Evolutionary conservation across 2,329 filamentous ascomycete species (phyloP).

Genomic region (Stagonosporopsis tanaceti): DNA sequence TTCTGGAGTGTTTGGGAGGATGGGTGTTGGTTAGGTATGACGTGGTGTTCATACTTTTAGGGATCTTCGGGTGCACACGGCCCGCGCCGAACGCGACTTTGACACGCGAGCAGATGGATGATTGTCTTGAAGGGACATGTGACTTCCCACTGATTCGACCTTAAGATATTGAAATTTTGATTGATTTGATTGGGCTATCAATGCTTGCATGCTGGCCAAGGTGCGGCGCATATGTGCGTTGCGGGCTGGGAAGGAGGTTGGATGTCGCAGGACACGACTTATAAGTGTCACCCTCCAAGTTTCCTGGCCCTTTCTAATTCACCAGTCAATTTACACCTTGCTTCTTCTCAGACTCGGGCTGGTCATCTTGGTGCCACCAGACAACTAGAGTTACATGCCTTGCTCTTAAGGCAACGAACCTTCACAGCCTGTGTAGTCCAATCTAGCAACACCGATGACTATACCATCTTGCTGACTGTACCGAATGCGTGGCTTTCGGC

Average conservation of each 20-base stretch:
- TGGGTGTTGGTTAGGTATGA: slow-evolving; percentile 9
- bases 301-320: background rate
- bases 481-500: background rate
- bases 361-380: background rate
- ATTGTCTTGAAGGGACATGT: background rate
- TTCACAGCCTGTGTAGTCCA: background rate
- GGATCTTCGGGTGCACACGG: slow-evolving; percentile 9
- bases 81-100: slow-evolving; percentile 15
- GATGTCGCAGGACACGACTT: background rate
- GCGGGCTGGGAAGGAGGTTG: slow-evolving; percentile 13
- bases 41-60: slow-evolving; percentile 16
- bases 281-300: background rate
- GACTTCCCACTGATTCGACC: background rate
- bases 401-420: background rate
- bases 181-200: background rate
- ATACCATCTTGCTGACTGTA: slow-evolving; percentile 3
- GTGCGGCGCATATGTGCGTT: background rate
- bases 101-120: slow-evolving; percentile 2
- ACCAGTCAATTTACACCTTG: background rate
- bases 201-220: background rate
- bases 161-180: background rate
- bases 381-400: background rate
- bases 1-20: background rate
- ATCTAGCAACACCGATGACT: background rate
- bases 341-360: background rate